Percentiles rank a stretch among this genome's conserved stretches.
Evolutionary conservation across 1,139 yeast genomes (phyloP).

Genomic region (Ashbya aceris): DNA sequence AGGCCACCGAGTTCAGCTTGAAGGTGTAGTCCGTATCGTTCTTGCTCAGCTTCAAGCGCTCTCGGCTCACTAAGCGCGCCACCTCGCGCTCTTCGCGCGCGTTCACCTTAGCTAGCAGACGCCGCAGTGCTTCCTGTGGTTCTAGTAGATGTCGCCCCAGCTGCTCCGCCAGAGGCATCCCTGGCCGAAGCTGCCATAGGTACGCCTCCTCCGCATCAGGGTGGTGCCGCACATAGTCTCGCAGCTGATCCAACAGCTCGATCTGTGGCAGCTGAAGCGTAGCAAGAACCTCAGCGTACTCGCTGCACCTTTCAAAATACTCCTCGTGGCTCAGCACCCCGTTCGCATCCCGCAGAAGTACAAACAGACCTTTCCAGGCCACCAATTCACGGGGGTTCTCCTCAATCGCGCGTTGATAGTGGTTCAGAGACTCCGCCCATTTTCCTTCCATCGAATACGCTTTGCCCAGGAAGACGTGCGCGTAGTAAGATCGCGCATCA

Average conservation of each 20-base stretch:
- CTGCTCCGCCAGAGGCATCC: constrained; percentile 46
- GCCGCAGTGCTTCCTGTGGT: constrained; percentile 41
- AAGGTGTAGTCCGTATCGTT: constrained; percentile 34
- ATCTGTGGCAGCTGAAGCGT: constrained; percentile 36
- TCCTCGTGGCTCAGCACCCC: constrained; percentile 29
- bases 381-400: constrained; percentile 46
- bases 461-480: constrained; percentile 44
- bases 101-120: constrained; percentile 41
- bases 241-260: constrained; percentile 41
- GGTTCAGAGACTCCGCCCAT: constrained; percentile 35
- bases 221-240: constrained; percentile 36
- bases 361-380: constrained; percentile 77
- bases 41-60: constrained; percentile 41
- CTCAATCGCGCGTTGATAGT: constrained; percentile 48
- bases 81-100: constrained; percentile 36
- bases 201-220: constrained; percentile 38
- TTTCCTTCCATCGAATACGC: constrained; percentile 20
- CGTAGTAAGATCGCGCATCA: constrained; percentile 56
- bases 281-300: constrained; percentile 33
- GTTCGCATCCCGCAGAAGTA: constrained; percentile 32
- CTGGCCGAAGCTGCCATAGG: constrained; percentile 53
- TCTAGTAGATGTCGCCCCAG: constrained; percentile 45
- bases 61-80: constrained; percentile 33
- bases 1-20: constrained; percentile 39
- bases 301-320: constrained; percentile 42